phyloP scores from a whole-genome alignment of 768 basidiomycete genomes.

The Serendipita sp. region DNA sequence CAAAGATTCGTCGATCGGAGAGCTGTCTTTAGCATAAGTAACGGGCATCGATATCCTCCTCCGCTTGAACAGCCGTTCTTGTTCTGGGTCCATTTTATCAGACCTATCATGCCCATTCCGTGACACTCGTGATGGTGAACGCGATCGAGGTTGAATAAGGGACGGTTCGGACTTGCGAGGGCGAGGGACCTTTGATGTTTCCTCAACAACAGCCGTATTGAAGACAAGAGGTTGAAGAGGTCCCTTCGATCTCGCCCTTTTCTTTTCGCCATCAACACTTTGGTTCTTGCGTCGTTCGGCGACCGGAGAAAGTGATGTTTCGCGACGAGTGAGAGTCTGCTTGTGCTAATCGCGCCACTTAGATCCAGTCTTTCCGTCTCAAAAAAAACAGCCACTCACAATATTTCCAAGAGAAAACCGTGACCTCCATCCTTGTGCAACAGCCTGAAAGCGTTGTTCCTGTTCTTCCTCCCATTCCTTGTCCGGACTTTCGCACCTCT shows the following conservation, averaged over 20 bases:
- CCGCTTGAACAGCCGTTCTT: no score
- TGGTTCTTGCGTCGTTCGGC: background rate
- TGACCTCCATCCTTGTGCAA: background rate
- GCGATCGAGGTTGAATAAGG: no score
- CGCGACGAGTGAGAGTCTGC: background rate
- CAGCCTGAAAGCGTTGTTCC: background rate
- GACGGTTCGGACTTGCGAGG: no score
- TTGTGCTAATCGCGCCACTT: background rate
- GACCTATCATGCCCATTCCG: no score
- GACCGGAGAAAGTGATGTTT: background rate
- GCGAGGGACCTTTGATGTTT: no score
- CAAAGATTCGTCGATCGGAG: no score
- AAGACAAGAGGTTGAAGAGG: background rate
- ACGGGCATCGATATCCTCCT: no score
- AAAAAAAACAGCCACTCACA: background rate
- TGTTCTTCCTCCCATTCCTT: background rate
- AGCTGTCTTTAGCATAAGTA: no score
- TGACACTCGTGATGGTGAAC: no score
- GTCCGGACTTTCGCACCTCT: background rate
- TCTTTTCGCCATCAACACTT: background rate
- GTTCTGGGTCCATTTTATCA: no score
- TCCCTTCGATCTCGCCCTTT: background rate
- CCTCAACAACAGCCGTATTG: no score
- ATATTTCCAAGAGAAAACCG: background rate
- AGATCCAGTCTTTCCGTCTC: background rate